Evolutionary conservation across 768 basidiomycete genomes (phyloP).

Genomic region (Boletus huronensis): DNA sequence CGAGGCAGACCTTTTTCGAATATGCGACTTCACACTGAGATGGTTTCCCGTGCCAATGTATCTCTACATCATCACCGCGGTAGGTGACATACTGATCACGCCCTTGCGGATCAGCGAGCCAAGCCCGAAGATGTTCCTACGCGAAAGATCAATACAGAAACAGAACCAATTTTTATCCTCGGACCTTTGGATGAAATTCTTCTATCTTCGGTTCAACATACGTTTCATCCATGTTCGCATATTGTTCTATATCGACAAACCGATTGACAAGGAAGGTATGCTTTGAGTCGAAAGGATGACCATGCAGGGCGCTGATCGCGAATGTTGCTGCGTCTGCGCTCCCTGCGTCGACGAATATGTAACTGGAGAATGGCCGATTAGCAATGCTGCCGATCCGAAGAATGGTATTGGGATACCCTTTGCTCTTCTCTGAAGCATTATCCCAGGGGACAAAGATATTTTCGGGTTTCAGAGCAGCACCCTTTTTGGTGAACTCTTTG

Average conservation of each 20-base stretch:
- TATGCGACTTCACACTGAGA: slow-evolving; percentile 80
- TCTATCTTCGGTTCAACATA: slow-evolving; percentile 73
- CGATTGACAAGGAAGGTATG: slow-evolving; percentile 83
- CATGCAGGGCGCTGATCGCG: slow-evolving; percentile 65
- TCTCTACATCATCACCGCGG: slow-evolving; percentile 84
- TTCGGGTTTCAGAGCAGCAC: slow-evolving; percentile 69
- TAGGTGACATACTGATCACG: slow-evolving; percentile 97
- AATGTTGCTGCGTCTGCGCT: slow-evolving; percentile 65
- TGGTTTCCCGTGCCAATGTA: slow-evolving; percentile 91
- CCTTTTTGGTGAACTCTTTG: slow-evolving; percentile 82
- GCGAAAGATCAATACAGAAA: slow-evolving; percentile 5
- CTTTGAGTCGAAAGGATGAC: slow-evolving; percentile 81
- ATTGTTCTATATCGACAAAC: slow-evolving; percentile 88
- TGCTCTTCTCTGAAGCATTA: slow-evolving; percentile 75
- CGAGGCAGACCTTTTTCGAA: slow-evolving; percentile 59
- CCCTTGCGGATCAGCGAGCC: slow-evolving; percentile 89
- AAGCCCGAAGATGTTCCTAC: slow-evolving; percentile 92
- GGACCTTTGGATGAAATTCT: slow-evolving; percentile 72
- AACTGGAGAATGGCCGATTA: slow-evolving; percentile 43
- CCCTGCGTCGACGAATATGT: slow-evolving; percentile 77
- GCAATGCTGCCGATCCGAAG: neutral
- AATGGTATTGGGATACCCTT: slow-evolving; percentile 60
- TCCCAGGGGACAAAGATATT: slow-evolving; percentile 90
- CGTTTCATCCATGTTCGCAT: slow-evolving; percentile 69
- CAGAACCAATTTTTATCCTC: neutral